phyloP scores from a whole-genome alignment of 106 monocot genomes.

The Iris macrosiphon region DNA sequence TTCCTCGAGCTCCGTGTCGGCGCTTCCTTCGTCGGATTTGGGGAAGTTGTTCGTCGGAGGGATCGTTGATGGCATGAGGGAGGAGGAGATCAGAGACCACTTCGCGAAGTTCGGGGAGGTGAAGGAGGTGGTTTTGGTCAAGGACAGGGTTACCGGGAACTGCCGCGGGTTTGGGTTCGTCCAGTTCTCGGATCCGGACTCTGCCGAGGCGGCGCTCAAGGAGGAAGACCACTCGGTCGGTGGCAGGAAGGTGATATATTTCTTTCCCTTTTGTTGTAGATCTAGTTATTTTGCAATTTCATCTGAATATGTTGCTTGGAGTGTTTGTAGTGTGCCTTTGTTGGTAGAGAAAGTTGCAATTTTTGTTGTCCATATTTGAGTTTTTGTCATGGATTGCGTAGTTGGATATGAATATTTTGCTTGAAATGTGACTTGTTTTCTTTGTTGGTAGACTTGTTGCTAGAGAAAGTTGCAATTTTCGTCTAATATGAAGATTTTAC shows the following conservation, averaged over 20 bases:
- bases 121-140: constrained; percentile 45
- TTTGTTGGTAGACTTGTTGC: too few relatives aligned
- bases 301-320: neutral
- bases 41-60: constrained; percentile 75
- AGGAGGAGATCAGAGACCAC: constrained; percentile 42
- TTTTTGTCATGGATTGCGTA: too few relatives aligned
- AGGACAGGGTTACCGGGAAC: constrained; percentile 42
- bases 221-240: constrained; percentile 35
- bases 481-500: too few relatives aligned
- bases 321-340: neutral
- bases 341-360: too few relatives aligned
- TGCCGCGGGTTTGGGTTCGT: constrained; percentile 65
- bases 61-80: constrained; percentile 45
- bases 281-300: constrained; percentile 36
- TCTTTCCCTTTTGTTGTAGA: neutral
- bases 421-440: too few relatives aligned
- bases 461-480: too few relatives aligned
- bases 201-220: constrained; percentile 39
- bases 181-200: constrained; percentile 33
- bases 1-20: constrained; percentile 1
- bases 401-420: too few relatives aligned
- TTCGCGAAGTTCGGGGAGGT: constrained; percentile 67
- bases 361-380: too few relatives aligned
- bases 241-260: constrained; percentile 23
- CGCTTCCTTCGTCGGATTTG: neutral